phyloP scores from a whole-genome alignment of 345 rosid genomes.

The Kernera saxatilis region DNA sequence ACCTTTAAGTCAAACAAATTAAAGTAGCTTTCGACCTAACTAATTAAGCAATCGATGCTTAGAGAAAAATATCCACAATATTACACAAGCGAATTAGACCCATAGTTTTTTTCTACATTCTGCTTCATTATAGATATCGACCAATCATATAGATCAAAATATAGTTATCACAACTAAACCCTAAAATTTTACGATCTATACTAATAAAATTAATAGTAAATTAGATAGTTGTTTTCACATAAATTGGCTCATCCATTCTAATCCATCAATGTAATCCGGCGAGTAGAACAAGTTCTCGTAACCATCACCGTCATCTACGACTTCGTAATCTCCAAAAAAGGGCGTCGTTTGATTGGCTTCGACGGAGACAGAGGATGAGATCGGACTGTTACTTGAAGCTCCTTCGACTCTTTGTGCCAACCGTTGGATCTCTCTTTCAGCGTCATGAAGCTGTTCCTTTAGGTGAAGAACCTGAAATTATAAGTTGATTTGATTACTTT shows the following conservation, averaged over 20 bases:
- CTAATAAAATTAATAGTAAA: neutral
- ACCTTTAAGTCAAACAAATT: neutral
- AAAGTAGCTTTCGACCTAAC: neutral
- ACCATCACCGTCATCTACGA: constrained; percentile 33
- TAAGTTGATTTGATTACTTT: neutral
- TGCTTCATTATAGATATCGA: constrained; percentile 8
- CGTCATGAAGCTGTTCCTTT: constrained; percentile 44
- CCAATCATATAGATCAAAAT: constrained; percentile 8
- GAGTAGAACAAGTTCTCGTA: constrained; percentile 32
- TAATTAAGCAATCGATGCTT: constrained; percentile 6
- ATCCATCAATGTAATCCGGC: constrained; percentile 34
- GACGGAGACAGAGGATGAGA: constrained; percentile 43
- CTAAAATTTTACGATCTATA: neutral
- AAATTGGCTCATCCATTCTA: constrained; percentile 55
- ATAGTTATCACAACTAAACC: neutral
- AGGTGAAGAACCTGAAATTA: constrained; percentile 47
- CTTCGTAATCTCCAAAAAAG: constrained; percentile 42
- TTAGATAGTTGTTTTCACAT: constrained; percentile 13
- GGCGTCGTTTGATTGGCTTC: constrained; percentile 35
- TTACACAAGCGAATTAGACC: neutral
- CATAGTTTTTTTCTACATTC: neutral
- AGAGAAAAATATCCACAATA: neutral
- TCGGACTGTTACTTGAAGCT: constrained; percentile 39
- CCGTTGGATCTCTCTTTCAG: constrained; percentile 51
- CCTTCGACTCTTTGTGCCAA: constrained; percentile 41